Percentiles rank a stretch among this genome's conserved stretches.
Evolutionary conservation across 257 asterid species (phyloP).

Genomic region (Dorcoceras hygrometricum): DNA sequence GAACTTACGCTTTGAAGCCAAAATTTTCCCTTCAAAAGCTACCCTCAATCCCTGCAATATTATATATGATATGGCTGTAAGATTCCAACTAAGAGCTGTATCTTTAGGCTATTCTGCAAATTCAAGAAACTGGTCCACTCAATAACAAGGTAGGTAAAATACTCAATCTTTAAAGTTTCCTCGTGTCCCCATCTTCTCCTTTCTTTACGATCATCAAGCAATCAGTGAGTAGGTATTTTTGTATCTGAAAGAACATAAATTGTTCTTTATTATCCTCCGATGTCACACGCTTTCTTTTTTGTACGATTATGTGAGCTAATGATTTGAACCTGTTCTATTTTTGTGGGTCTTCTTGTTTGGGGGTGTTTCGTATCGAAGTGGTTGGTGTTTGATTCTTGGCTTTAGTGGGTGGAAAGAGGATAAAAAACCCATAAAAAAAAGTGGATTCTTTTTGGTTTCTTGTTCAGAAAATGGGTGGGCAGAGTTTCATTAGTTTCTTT

Average conservation of each 20-base stretch:
- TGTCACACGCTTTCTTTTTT: background rate
- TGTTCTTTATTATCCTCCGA: slow-evolving; percentile 18
- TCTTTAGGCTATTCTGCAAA: slow-evolving; percentile 22
- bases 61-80: slow-evolving; percentile 4
- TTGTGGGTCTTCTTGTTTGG: slow-evolving; percentile 9
- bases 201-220: slow-evolving; percentile 16
- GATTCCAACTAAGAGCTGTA: slow-evolving; percentile 27
- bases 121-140: slow-evolving; percentile 26
- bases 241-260: slow-evolving; percentile 7
- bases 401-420: background rate
- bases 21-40: background rate
- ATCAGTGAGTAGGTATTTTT: slow-evolving; percentile 13
- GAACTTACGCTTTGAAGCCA: background rate
- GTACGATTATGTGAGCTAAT: slow-evolving; percentile 11
- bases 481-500: slow-evolving; percentile 21
- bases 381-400: slow-evolving; percentile 15
- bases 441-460: slow-evolving; percentile 17
- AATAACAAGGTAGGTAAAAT: slow-evolving; percentile 25
- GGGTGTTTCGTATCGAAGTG: slow-evolving; percentile 17
- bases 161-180: slow-evolving; percentile 21
- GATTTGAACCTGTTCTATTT: slow-evolving; percentile 8
- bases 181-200: slow-evolving; percentile 28
- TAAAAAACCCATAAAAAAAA: background rate
- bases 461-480: slow-evolving; percentile 26
- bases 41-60: background rate